Evolutionary conservation across 2,329 filamentous ascomycete genomes (phyloP), one percentile per base, ranked within the genome.

Genomic region (Metarhizium brunneum): DNA sequence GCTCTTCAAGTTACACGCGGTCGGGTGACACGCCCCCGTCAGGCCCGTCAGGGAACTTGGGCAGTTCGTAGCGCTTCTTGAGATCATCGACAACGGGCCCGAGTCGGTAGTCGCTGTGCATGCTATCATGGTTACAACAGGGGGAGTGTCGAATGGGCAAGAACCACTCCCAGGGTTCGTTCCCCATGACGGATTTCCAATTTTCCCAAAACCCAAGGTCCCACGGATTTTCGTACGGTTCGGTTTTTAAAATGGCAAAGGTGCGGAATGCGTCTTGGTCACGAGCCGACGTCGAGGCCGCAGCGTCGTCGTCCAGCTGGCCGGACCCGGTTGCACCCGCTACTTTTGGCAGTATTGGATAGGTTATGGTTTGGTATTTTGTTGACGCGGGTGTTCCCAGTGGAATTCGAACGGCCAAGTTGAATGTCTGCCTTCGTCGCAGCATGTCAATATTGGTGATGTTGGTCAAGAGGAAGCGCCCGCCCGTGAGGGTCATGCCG

Each of bases 361-460:
- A 86, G 1, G 78, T 81, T 53, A 87, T 76, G 2, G 79, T 80
- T 2, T 65, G 64, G 59, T 77, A 84, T 13, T 64, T 62, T 43
- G 70, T 68, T 32, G 76, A 72, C 1, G 70, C 60, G 18, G 65
- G 69, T n/a, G 71, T 76, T 47, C 69, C 73, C 43, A 66, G 70
- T 18, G 85, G 85, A 18, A 92, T 78, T 29, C 85, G 79, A 6
- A 96, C 81, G 1, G 92, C 92, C 36, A 97, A 73, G 53, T 85
- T 83, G 71, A 87, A 86, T 5, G 84, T 81, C 58, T 81, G 84
- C 18, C 73, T 77, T 58, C 76, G 80, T 55, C 77, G 80, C 30
- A 95, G 75, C 56, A 85, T 82, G 67, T 99, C 94, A 57, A 99
- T 86, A 18, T 90, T 95, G 1, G 92, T 95, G 50, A 85, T 78